These are phyloP conservation scores for Pseudogymnoascus pannorum DNA, from an alignment of 2,329 filamentous ascomycete genomes.

Conservation along the genomic window DNA sequence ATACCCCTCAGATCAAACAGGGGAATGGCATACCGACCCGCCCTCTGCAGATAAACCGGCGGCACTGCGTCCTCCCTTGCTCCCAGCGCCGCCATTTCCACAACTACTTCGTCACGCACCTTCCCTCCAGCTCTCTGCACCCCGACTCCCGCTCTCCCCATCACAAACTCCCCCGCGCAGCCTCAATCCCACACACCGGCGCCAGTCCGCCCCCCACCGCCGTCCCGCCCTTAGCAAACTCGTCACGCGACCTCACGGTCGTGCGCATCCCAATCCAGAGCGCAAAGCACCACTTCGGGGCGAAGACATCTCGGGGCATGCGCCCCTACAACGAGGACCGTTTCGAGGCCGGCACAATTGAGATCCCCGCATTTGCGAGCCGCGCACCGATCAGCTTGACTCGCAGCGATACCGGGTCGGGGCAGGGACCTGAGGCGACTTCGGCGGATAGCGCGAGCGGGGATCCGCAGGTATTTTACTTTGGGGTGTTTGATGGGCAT, in stretches of 20 bases:
- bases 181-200: slow-evolving; percentile 68
- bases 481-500: slow-evolving; percentile 93
- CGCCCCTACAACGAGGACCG: slow-evolving; percentile 89
- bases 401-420: slow-evolving; percentile 15
- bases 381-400: slow-evolving; percentile 59
- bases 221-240: slow-evolving; percentile 51
- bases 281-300: slow-evolving; percentile 94
- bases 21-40: not conserved
- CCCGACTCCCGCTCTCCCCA: slow-evolving; percentile 71
- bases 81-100: slow-evolving; percentile 52
- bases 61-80: not conserved
- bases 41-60: not conserved
- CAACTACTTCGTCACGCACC: slow-evolving; percentile 94
- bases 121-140: slow-evolving; percentile 87
- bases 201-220: slow-evolving; percentile 49
- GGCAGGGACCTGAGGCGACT: slow-evolving; percentile 47
- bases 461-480: slow-evolving; percentile 96
- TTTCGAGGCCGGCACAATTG: slow-evolving; percentile 88
- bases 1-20: not conserved
- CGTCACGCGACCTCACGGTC: slow-evolving; percentile 74
- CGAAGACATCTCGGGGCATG: slow-evolving; percentile 68
- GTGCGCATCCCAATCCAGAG: slow-evolving; percentile 89
- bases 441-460: slow-evolving; percentile 71
- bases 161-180: slow-evolving; percentile 80
- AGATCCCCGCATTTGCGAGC: slow-evolving; percentile 87